Conservation (phyloP, 192 early-diverging fungal genomes). For the Chytriomyces confervae region DNA sequence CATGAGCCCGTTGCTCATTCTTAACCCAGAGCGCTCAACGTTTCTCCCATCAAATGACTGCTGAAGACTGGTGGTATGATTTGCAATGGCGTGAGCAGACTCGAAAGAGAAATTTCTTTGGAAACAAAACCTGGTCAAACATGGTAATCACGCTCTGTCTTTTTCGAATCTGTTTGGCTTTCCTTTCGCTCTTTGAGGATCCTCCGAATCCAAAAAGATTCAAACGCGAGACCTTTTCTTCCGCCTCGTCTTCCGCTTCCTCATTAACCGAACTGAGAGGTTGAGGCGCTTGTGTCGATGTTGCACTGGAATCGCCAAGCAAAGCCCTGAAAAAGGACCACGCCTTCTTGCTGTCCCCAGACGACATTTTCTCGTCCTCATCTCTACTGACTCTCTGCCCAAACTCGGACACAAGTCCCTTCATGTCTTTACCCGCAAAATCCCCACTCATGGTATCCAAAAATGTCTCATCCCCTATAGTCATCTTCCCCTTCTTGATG, state of each 20-base stretch:
- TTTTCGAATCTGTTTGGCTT: constrained; percentile 12
- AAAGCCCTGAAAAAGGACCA: constrained; percentile 24
- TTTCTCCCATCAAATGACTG: constrained; percentile 11
- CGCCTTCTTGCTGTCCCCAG: constrained; percentile 8
- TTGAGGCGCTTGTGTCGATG: background rate
- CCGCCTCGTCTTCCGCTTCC: background rate
- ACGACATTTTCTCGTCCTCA: background rate
- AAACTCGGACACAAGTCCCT: constrained; percentile 26
- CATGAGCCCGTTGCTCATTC: constrained; percentile 16
- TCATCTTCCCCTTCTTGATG: background rate
- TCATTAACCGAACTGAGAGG: background rate
- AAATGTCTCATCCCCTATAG: constrained; percentile 10
- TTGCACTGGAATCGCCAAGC: background rate
- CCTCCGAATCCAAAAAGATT: too few relatives aligned
- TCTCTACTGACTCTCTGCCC: background rate
- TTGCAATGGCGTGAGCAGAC: background rate
- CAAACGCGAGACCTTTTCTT: background rate
- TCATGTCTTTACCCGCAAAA: constrained; percentile 37
- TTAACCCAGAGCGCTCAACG: constrained; percentile 21
- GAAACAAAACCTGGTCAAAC: constrained; percentile 36
- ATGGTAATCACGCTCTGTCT: constrained; percentile 32
- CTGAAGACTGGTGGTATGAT: constrained; percentile 8
- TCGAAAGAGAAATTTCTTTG: background rate
- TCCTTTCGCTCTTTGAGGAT: background rate
- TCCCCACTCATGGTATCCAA: constrained; percentile 29